Base-by-base conservation (phyloP, 805 yeast species). In the Kuraishia hungarica region DNA sequence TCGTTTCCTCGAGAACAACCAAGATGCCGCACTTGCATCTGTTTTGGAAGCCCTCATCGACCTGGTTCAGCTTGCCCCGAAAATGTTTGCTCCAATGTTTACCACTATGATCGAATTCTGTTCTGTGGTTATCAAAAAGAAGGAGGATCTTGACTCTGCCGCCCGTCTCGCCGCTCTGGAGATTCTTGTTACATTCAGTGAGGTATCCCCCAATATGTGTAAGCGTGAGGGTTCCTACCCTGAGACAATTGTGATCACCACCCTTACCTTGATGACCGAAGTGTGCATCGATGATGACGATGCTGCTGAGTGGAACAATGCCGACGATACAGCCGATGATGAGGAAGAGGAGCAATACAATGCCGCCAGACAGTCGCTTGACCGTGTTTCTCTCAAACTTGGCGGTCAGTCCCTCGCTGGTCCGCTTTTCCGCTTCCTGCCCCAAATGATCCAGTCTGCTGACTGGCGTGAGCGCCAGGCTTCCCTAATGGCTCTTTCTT, bases 401-500 rank as follows among this genome's bases (percentile, higher is more conserved):
- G 91, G 88, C 46, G 98, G 97, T 51, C 85, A 83, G 64, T 78
- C 85, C 17, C 76, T 94, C 58, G 96, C 96, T 13, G 86, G 84
- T 20, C 96, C 96, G 19, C 75, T 94, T 55, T 94, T 94, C 74
- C 88, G 87, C 66, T 87, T 82, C 67, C 76, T 94, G 56, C 97
- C 97, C 20, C 82, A 81, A 56, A 89, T 94, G 97, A 71, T 89
- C 21, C 74, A 74, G 55, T 85, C 96, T 1, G 67, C 74, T 35
- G 80, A 82, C 58, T 94, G 99, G 99, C 85, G 96, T 68, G 96
- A 91, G 68, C 86, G 97, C 59, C 97, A 92, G 68, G 99, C 97
- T 23, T 96, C 97, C 1, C 73, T 94, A 55, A 94, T 94, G 98
- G 97, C 97, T 0, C 74, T 94, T 26, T 91, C 97, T 0, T 85